Conservation (phyloP, 2,329 filamentous ascomycete species). For the Trichoderma hamatum region DNA sequence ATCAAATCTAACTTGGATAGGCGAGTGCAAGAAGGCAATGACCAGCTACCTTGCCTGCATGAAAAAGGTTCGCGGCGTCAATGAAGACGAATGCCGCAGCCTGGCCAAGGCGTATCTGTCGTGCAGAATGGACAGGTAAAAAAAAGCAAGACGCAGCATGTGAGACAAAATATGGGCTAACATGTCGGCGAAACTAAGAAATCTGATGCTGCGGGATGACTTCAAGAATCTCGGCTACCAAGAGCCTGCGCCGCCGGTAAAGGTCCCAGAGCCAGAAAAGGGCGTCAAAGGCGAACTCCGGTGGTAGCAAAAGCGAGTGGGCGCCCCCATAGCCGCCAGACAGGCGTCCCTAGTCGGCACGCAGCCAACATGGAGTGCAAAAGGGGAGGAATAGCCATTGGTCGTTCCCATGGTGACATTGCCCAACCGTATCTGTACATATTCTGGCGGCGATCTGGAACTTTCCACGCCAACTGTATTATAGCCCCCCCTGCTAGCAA, state of each 20-base stretch:
- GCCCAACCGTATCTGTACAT: slow-evolving; percentile 20
- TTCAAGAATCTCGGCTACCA: slow-evolving; percentile 90
- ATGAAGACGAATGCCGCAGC: slow-evolving; percentile 81
- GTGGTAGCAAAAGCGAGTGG: slow-evolving; percentile 36
- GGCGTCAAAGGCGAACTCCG: slow-evolving; percentile 44
- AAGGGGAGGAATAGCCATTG: slow-evolving; percentile 18
- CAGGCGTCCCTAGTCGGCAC: slow-evolving; percentile 9
- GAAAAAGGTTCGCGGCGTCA: slow-evolving; percentile 79
- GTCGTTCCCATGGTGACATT: slow-evolving; percentile 23
- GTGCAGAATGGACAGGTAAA: slow-evolving; percentile 91
- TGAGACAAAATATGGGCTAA: slow-evolving; percentile 17
- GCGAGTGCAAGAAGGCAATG: slow-evolving; percentile 93
- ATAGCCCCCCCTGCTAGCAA: slow-evolving; percentile 21
- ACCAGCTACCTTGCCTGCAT: slow-evolving; percentile 83
- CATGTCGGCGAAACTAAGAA: slow-evolving; percentile 53
- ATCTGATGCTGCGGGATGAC: slow-evolving; percentile 93
- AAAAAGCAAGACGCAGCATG: slow-evolving; percentile 16
- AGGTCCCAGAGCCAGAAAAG: slow-evolving; percentile 39
- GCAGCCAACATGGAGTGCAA: background rate
- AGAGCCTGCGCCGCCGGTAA: slow-evolving; percentile 33
- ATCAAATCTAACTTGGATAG: slow-evolving; percentile 46
- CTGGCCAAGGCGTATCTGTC: slow-evolving; percentile 86
- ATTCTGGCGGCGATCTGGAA: slow-evolving; percentile 25
- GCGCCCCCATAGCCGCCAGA: slow-evolving; percentile 2
- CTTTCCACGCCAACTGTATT: slow-evolving; percentile 25